phyloP scores from a whole-genome alignment of 2,329 filamentous ascomycete species.

The Diaporthe ilicicola region DNA sequence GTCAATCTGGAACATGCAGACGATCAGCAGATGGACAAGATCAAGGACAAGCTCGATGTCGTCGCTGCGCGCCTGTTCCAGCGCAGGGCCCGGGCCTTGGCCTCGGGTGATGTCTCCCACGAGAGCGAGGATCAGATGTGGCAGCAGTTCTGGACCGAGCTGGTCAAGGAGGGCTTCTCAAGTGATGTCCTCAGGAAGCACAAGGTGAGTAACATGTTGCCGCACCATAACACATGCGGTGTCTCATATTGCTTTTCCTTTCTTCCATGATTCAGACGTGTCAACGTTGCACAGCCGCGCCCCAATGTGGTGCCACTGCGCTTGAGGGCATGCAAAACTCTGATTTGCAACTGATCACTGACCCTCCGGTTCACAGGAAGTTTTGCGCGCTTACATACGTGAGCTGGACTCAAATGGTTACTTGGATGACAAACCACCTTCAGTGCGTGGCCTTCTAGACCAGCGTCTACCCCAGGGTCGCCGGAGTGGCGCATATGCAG shows the following conservation, averaged over 20 bases:
- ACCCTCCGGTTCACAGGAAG: constrained; percentile 53
- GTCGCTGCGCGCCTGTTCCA: constrained; percentile 62
- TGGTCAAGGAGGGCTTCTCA: constrained; percentile 67
- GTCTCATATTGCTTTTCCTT: constrained; percentile 18
- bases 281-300: constrained; percentile 25
- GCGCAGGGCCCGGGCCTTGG: constrained; percentile 44
- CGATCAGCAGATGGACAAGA: constrained; percentile 56
- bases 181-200: constrained; percentile 62
- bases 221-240: constrained; percentile 22
- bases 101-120: constrained; percentile 39
- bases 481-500: constrained; percentile 34
- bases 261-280: constrained; percentile 16
- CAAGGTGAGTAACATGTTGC: constrained; percentile 53
- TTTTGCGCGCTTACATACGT: constrained; percentile 68
- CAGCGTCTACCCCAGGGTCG: constrained; percentile 43
- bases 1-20: constrained; percentile 45
- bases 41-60: constrained; percentile 68
- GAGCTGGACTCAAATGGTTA: constrained; percentile 61
- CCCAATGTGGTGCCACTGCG: constrained; percentile 24
- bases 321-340: neutral
- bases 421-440: constrained; percentile 54
- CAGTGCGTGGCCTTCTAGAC: constrained; percentile 63
- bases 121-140: constrained; percentile 63
- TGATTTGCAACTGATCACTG: constrained; percentile 7
- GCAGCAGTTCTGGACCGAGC: constrained; percentile 65